Evolutionary conservation across 345 rosid species (phyloP).

Genomic region (Populus nigra): DNA sequence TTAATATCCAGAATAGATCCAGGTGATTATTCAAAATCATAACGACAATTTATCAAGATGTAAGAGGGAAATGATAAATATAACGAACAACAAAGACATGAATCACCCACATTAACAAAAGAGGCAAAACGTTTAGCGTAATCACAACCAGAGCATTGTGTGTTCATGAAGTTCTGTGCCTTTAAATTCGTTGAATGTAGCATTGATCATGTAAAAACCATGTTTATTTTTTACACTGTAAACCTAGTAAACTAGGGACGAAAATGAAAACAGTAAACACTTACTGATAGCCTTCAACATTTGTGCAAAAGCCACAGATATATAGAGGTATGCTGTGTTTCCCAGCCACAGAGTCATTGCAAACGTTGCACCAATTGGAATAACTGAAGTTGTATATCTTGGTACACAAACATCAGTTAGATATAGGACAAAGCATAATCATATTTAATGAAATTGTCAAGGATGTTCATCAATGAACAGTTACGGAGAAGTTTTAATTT

Average conservation of each 20-base stretch:
- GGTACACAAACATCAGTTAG: background rate
- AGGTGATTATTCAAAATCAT: background rate
- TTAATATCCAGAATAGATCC: background rate
- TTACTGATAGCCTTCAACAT: conserved; percentile 96
- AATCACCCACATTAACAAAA: too few relatives aligned
- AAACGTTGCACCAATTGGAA: conserved; percentile 95
- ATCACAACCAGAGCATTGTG: too few relatives aligned
- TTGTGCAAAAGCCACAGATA: conserved; percentile 95
- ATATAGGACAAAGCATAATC: background rate
- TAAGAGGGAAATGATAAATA: background rate
- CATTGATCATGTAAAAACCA: background rate
- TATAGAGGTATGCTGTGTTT: conserved; percentile 93
- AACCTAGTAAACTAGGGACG: background rate
- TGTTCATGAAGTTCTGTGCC: too few relatives aligned
- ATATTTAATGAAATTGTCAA: background rate
- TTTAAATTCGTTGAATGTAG: too few relatives aligned
- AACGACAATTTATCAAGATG: background rate
- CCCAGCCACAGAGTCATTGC: conserved; percentile 99
- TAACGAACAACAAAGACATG: too few relatives aligned
- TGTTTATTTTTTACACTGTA: background rate
- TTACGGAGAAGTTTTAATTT: background rate
- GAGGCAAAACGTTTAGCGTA: too few relatives aligned
- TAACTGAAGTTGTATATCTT: conserved; percentile 65
- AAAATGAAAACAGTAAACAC: conserved; percentile 14
- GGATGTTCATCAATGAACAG: background rate